Percentiles rank a stretch among this genome's conserved stretches.
phyloP scores from a whole-genome alignment of 2,329 filamentous ascomycete species.

The Pseudogymnoascus sp. region DNA sequence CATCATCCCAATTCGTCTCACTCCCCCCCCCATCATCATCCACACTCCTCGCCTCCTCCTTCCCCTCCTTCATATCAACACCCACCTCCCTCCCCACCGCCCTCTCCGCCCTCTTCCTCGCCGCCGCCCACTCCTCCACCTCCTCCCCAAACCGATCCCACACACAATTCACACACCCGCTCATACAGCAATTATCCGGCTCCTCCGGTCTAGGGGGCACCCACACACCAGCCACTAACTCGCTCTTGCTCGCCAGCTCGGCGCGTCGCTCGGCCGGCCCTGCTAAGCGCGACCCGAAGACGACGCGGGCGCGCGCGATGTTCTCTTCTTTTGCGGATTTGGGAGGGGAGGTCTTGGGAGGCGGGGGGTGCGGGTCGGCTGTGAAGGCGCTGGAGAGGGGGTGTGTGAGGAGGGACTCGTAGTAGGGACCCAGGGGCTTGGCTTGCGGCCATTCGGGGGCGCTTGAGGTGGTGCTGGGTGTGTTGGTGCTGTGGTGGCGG shows the following conservation, averaged over 20 bases:
- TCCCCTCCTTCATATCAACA: neutral
- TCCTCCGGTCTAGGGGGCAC: constrained; percentile 81
- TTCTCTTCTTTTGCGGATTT: constrained; percentile 1
- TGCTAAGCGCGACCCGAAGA: constrained; percentile 75
- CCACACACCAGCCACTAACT: constrained; percentile 65
- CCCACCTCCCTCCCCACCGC: constrained; percentile 36
- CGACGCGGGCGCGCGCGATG: constrained; percentile 46
- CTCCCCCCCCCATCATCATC: constrained; percentile 69
- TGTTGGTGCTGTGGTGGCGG: neutral
- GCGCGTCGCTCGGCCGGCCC: constrained; percentile 63
- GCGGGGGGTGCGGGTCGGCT: constrained; percentile 16
- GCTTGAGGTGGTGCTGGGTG: neutral
- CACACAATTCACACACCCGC: constrained; percentile 93
- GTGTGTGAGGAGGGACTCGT: constrained; percentile 48
- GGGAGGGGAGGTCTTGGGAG: neutral
- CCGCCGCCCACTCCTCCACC: constrained; percentile 75
- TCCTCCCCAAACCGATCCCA: constrained; percentile 92
- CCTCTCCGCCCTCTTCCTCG: constrained; percentile 54
- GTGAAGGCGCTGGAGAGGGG: constrained; percentile 16
- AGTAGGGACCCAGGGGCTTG: constrained; percentile 51
- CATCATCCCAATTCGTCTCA: constrained; percentile 39
- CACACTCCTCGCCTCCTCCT: constrained; percentile 44
- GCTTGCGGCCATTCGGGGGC: constrained; percentile 19
- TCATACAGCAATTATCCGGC: constrained; percentile 99
- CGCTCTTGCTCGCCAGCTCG: constrained; percentile 51